Conservation (phyloP, 2,329 filamentous ascomycete species). For the Diaporthe vaccinii region DNA sequence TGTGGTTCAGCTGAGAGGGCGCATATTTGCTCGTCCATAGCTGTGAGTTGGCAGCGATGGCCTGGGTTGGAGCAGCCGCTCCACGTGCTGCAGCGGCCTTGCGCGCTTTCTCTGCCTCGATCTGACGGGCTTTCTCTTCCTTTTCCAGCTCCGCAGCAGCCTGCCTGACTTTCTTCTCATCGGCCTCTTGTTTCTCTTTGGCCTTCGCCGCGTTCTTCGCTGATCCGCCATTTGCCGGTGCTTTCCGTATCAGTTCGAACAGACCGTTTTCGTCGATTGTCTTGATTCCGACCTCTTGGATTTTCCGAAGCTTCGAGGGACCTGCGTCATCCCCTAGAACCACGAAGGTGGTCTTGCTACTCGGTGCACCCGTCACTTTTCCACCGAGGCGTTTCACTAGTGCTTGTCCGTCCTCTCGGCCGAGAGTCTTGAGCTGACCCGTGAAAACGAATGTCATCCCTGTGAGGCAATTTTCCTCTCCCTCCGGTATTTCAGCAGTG, state of each 20-base stretch:
- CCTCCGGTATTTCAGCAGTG: conserved; percentile 80
- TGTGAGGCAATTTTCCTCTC: conserved; percentile 88
- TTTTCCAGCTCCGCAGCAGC: conserved; percentile 88
- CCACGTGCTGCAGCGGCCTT: conserved; percentile 63
- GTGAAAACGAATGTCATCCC: conserved; percentile 97
- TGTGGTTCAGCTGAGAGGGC: conserved; percentile 84
- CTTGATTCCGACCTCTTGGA: conserved; percentile 82
- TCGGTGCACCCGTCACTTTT: conserved; percentile 87
- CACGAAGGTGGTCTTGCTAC: conserved; percentile 93
- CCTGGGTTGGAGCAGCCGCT: conserved; percentile 54
- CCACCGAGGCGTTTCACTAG: conserved; percentile 95
- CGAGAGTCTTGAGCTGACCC: conserved; percentile 83
- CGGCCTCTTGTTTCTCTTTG: conserved; percentile 85
- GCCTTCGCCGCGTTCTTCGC: conserved; percentile 90
- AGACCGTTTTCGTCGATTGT: conserved; percentile 95
- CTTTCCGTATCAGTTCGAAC: conserved; percentile 83
- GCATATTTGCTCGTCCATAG: conserved; percentile 98
- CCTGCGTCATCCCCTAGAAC: conserved; percentile 93
- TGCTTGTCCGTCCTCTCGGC: conserved; percentile 85
- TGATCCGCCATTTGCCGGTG: conserved; percentile 89
- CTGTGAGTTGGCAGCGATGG: conserved; percentile 66
- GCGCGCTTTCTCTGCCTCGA: conserved; percentile 66
- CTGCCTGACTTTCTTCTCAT: conserved; percentile 84
- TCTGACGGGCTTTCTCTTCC: conserved; percentile 75
- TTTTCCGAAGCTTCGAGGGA: conserved; percentile 91